phyloP scores from a whole-genome alignment of 768 basidiomycete genomes.

The Macrolepiota albuminosa region DNA sequence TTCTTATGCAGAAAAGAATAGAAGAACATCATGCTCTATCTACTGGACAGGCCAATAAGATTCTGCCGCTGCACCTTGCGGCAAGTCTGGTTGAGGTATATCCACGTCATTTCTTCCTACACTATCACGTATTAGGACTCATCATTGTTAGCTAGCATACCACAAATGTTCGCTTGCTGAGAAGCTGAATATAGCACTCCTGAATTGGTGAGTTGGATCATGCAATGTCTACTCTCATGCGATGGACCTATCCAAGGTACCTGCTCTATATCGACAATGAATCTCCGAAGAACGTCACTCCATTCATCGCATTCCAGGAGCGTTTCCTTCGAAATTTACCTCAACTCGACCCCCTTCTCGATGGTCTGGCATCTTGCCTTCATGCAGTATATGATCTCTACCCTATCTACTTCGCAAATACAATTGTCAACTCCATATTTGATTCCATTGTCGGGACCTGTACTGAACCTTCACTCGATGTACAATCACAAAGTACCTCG shows the following conservation, averaged over 20 bases:
- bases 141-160: conserved; percentile 11
- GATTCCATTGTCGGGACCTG: conserved; percentile 16
- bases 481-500: conserved; percentile 1
- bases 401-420: conserved; percentile 8
- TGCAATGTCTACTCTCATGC: no score
- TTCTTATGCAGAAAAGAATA: conserved; percentile 6
- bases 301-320: conserved; percentile 11
- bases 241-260: conserved; percentile 8
- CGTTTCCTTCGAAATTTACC: conserved; percentile 12
- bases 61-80: not conserved
- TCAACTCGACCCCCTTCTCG: conserved; percentile 14
- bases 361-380: conserved; percentile 10
- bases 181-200: conserved; percentile 12
- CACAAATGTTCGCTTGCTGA: conserved; percentile 10
- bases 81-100: conserved; percentile 11
- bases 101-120: no score
- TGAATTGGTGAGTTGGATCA: conserved; percentile 12
- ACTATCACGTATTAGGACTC: not conserved
- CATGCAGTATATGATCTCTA: conserved; percentile 12
- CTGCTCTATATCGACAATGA: conserved; percentile 5
- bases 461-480: conserved; percentile 7
- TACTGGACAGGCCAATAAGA: not conserved
- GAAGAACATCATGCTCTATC: not conserved
- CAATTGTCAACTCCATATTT: conserved; percentile 13
- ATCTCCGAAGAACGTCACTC: not conserved